phyloP scores from a whole-genome alignment of 2,329 filamentous ascomycete species.

The Lecanoromycetidae sp. region DNA sequence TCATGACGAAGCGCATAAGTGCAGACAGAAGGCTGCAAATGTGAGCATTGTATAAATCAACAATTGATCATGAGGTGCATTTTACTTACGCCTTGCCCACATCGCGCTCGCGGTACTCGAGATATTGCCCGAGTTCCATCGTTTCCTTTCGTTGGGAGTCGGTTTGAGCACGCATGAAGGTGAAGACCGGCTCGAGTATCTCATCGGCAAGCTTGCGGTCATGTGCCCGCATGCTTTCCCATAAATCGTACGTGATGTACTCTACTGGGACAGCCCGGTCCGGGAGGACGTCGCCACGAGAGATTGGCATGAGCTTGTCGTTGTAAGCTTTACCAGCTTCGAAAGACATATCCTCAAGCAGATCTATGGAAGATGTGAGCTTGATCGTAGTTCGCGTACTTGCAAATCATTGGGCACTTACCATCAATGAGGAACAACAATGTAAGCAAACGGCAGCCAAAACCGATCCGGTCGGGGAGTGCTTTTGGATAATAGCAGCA shows the following conservation, averaged over 20 bases:
- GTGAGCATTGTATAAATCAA: background rate
- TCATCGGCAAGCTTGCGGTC: conserved; percentile 29
- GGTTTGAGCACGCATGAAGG: conserved; percentile 34
- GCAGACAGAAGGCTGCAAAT: conserved; percentile 24
- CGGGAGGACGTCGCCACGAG: conserved; percentile 24
- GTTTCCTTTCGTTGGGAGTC: conserved; percentile 22
- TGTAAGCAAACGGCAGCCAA: conserved; percentile 30
- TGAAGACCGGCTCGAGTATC: conserved; percentile 29
- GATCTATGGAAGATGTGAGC: conserved; percentile 23
- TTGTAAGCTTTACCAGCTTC: conserved; percentile 30
- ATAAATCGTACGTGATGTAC: conserved; percentile 31
- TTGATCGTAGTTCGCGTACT: background rate
- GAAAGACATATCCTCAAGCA: conserved; percentile 33
- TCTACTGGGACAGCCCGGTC: conserved; percentile 27
- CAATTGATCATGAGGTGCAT: background rate
- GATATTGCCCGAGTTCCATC: conserved; percentile 25
- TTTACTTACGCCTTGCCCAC: conserved; percentile 31
- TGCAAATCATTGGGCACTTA: conserved; percentile 18
- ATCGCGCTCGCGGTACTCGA: conserved; percentile 31
- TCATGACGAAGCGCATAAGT: conserved; percentile 31
- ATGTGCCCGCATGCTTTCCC: conserved; percentile 29
- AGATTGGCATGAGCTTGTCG: conserved; percentile 28
- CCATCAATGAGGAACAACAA: conserved; percentile 35
- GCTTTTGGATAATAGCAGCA: conserved; percentile 31
- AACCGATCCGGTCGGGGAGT: conserved; percentile 29